Evolutionary conservation across 805 yeast species (phyloP).

Genomic region (Candida qinlingensis): DNA sequence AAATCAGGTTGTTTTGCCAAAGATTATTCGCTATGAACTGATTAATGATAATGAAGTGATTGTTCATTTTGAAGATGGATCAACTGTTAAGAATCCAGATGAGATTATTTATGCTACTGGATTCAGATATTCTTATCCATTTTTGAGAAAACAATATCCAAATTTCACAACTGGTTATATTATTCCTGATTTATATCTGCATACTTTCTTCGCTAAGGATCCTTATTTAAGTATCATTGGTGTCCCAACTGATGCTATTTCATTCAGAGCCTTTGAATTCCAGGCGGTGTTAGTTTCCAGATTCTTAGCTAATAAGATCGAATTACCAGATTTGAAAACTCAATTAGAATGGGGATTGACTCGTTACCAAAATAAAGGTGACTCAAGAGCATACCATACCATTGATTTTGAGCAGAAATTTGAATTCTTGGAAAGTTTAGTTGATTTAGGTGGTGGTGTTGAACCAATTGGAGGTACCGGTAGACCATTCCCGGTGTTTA

Average conservation of each 20-base stretch:
- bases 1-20: conserved; percentile 31
- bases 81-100: conserved; percentile 39
- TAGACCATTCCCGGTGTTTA: conserved; percentile 21
- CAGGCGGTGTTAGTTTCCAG: conserved; percentile 34
- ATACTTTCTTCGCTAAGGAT: conserved; percentile 28
- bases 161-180: conserved; percentile 24
- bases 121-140: conserved; percentile 54
- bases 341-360: conserved; percentile 28
- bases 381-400: conserved; percentile 27
- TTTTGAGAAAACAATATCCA: conserved; percentile 29
- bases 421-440: conserved; percentile 20
- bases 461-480: conserved; percentile 16
- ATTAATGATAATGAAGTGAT: conserved; percentile 21
- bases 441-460: conserved; percentile 25
- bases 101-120: conserved; percentile 63
- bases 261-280: conserved; percentile 36
- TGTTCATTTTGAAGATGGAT: conserved; percentile 41
- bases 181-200: conserved; percentile 27
- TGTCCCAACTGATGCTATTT: conserved; percentile 33
- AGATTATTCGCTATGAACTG: conserved; percentile 31
- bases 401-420: conserved; percentile 29
- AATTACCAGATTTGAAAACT: conserved; percentile 26
- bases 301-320: conserved; percentile 26
- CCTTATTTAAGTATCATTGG: conserved; percentile 31
- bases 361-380: conserved; percentile 26